Evolutionary conservation across 257 asterid species (phyloP).

Genomic region (Ehretia macrophylla): DNA sequence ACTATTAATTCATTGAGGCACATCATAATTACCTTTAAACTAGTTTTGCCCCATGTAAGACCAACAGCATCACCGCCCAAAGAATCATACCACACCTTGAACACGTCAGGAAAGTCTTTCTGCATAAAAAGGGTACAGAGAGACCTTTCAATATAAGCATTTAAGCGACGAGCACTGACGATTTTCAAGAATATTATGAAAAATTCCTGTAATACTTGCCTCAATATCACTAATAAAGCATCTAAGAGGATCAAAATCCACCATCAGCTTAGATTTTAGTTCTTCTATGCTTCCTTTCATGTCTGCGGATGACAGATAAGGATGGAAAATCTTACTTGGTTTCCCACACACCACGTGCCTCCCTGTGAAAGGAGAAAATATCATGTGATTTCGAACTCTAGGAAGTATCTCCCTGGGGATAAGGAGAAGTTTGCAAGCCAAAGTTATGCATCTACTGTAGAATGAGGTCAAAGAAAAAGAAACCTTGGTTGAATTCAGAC

Average conservation of each 20-base stretch:
- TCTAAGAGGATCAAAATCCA: conserved; percentile 78
- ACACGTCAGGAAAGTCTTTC: conserved; percentile 59
- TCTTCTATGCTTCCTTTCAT: conserved; percentile 43
- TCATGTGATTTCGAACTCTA: conserved; percentile 1
- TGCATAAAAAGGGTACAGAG: conserved; percentile 28
- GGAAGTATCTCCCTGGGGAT: not conserved
- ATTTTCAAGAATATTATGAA: not conserved
- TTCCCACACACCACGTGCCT: conserved; percentile 56
- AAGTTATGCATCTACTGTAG: not conserved
- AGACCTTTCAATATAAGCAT: conserved; percentile 1
- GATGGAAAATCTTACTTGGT: conserved; percentile 67
- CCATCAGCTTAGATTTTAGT: conserved; percentile 69
- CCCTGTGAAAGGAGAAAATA: conserved; percentile 35
- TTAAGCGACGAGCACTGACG: not conserved
- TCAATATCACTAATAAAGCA: conserved; percentile 60
- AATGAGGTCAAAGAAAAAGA: conserved; percentile 6
- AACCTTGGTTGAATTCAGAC: conserved; percentile 74
- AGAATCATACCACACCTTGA: conserved; percentile 88
- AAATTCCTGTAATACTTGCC: conserved; percentile 43
- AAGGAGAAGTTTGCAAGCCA: not conserved
- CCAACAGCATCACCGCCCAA: conserved; percentile 96
- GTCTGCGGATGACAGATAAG: conserved; percentile 52
- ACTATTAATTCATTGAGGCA: not conserved
- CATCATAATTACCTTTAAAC: conserved; percentile 46
- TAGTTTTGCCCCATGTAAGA: conserved; percentile 58